Evolutionary conservation across 1,139 yeast genomes (phyloP), one percentile per base, ranked within the genome.

Genomic region (Zhuliangozyma parablackwelliae): DNA sequence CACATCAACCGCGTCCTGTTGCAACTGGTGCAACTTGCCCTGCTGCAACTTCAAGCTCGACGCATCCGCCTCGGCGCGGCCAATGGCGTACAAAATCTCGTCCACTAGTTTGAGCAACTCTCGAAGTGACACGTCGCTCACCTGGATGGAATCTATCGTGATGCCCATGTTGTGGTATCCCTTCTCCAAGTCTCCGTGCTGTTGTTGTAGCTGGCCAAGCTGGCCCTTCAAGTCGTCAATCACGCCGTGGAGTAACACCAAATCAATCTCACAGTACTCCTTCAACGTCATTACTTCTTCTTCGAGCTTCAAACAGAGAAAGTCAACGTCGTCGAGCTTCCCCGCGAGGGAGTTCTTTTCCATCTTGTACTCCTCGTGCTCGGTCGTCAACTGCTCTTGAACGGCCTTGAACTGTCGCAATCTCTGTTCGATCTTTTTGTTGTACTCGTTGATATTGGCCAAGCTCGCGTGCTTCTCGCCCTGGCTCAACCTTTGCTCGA

Each of bases 381-480:
- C 89, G n/a, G 67, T 59, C 0, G 84, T 73, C 34, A 85, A 61
- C 20, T 68, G 60, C 47, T 84, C 89, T 53, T 86, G 95, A 2
- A 72, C 58, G 35, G 66, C 70, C 45, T 83, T 84, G 45, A 87
- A 65, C 44, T 72, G 69, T 46, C 81, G 75, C 45, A 88, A 65
- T 47, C 84, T 82, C 9, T 62, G 59, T 50, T 85, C 95, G 8
- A 86, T 63, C 39, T 75, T 70, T 12, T 69, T 56, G 50, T 84
- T 86, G 45, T 76, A 77, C 3, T 68, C 62, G 40, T 77, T 75
- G 16, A 82, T 65, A 32, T 75, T 74, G 33, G 72, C 69, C 25
- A 67, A 44, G 10, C 65, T 58, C n/a, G 65, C 55, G 39, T 55
- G 56, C 32, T 53, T 48, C 26, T 51, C 48, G 27, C 32, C 36